These are phyloP conservation scores for Rhodosporidiobolus odoratus DNA, from an alignment of 768 basidiomycete genomes.

Conservation along the genomic window DNA sequence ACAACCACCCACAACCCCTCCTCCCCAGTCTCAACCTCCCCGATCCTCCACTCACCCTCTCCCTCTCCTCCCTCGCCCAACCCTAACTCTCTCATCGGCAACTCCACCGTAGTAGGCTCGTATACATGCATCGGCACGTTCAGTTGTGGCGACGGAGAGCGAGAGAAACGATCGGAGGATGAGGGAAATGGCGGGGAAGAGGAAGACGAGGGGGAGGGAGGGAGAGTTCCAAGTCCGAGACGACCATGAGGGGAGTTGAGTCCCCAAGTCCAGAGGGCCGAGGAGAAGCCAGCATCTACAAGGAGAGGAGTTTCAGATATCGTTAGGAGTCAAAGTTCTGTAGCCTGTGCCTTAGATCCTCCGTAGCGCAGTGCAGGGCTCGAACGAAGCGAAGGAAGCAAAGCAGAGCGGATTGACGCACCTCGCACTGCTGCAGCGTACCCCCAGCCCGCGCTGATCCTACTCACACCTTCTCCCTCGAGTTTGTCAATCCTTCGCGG, in stretches of 20 bases:
- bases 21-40: slow-evolving; percentile 24
- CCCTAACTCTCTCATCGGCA: slow-evolving; percentile 18
- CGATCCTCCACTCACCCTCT: slow-evolving; percentile 13
- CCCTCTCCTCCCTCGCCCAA: not conserved
- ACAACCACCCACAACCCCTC: slow-evolving; percentile 31
- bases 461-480: slow-evolving; percentile 13
- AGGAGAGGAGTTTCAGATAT: not conserved
- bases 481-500: slow-evolving; percentile 8
- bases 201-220: not conserved
- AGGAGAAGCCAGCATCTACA: not conserved
- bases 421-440: slow-evolving; percentile 28
- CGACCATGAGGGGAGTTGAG: slow-evolving; percentile 23
- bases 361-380: too few species aligned
- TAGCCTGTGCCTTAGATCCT: too few species aligned
- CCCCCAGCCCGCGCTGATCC: slow-evolving; percentile 30
- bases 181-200: not conserved
- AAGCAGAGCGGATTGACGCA: not conserved
- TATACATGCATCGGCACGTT: not conserved
- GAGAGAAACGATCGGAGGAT: not conserved
- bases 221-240: slow-evolving; percentile 16
- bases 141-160: not conserved
- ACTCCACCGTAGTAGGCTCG: slow-evolving; percentile 8
- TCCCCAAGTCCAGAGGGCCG: slow-evolving; percentile 26
- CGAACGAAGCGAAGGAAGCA: too few species aligned
- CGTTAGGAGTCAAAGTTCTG: too few species aligned